These are phyloP conservation scores for Pythium phragmitis DNA, from an alignment of 352 stramenopile genomes.

Conservation along the genomic window DNA sequence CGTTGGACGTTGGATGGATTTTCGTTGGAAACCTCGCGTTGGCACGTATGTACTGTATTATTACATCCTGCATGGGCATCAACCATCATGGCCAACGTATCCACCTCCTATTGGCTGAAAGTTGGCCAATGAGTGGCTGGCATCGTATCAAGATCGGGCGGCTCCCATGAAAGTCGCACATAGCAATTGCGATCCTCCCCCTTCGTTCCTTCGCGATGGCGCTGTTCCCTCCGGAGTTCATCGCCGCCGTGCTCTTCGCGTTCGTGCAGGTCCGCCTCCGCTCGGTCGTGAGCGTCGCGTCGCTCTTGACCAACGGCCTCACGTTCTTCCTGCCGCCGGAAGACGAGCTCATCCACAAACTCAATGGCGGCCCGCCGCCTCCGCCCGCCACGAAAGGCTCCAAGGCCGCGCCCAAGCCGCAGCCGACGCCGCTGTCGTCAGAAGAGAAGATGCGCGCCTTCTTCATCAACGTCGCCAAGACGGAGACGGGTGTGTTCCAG, in stretches of 20 bases:
- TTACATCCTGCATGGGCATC: too few relatives aligned
- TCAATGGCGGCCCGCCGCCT: slow-evolving; percentile 45
- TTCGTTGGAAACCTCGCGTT: too few relatives aligned
- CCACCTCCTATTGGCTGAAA: background rate
- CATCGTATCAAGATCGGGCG: background rate
- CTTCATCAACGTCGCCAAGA: slow-evolving; percentile 70
- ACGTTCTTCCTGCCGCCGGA: slow-evolving; percentile 78
- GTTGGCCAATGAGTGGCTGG: background rate
- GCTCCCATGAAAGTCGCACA: background rate
- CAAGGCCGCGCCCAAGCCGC: slow-evolving; percentile 21
- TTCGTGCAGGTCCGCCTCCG: slow-evolving; percentile 76
- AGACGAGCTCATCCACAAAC: slow-evolving; percentile 62
- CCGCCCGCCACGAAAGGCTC: background rate
- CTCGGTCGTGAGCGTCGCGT: slow-evolving; percentile 53
- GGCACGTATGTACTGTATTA: too few relatives aligned
- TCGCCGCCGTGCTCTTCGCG: slow-evolving; percentile 59
- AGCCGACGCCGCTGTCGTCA: slow-evolving; percentile 37
- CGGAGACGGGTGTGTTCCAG: slow-evolving; percentile 55
- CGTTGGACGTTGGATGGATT: too few relatives aligned
- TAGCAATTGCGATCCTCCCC: slow-evolving; percentile 1
- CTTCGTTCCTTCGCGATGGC: slow-evolving; percentile 34
- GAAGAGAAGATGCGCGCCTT: slow-evolving; percentile 72
- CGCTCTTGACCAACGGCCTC: slow-evolving; percentile 56
- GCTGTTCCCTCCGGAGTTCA: slow-evolving; percentile 76
- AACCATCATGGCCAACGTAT: background rate